Evolutionary conservation across 2,329 filamentous ascomycete species (phyloP).

Genomic region (Septoria linicola): DNA sequence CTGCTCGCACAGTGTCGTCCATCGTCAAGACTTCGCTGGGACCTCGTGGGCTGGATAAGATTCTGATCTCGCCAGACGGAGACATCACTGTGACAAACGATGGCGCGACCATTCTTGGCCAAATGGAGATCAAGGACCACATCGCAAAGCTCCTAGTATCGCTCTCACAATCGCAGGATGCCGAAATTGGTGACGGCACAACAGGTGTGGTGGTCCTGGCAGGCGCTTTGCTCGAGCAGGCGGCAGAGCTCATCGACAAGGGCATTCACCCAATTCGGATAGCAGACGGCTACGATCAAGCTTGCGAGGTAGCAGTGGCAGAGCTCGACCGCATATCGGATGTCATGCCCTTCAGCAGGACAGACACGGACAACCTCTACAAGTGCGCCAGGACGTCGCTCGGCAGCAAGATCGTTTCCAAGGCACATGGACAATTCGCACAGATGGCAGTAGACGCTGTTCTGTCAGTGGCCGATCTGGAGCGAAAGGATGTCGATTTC

Average conservation of each 20-base stretch:
- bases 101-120: slow-evolving; percentile 88
- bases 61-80: slow-evolving; percentile 95
- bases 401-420: slow-evolving; percentile 98
- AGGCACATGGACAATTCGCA: slow-evolving; percentile 96
- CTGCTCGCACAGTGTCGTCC: slow-evolving; percentile 91
- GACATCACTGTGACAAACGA: slow-evolving; percentile 99
- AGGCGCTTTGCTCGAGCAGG: slow-evolving; percentile 91
- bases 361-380: slow-evolving; percentile 79
- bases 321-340: slow-evolving; percentile 94
- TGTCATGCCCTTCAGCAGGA: slow-evolving; percentile 77
- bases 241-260: slow-evolving; percentile 97
- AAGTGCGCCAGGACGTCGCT: slow-evolving; percentile 95
- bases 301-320: slow-evolving; percentile 91
- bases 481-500: slow-evolving; percentile 96
- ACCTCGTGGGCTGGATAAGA: slow-evolving; percentile 95
- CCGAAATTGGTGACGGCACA: slow-evolving; percentile 97
- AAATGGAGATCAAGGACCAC: slow-evolving; percentile 99
- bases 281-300: slow-evolving; percentile 95
- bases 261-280: slow-evolving; percentile 98
- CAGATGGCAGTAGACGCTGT: slow-evolving; percentile 97
- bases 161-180: slow-evolving; percentile 96
- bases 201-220: slow-evolving; percentile 96
- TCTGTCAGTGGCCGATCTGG: slow-evolving; percentile 90
- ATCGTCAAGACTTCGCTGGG: slow-evolving; percentile 97
- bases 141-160: slow-evolving; percentile 96